Conservation (phyloP, 768 basidiomycete species). For the Lepiota subincarnata region DNA sequence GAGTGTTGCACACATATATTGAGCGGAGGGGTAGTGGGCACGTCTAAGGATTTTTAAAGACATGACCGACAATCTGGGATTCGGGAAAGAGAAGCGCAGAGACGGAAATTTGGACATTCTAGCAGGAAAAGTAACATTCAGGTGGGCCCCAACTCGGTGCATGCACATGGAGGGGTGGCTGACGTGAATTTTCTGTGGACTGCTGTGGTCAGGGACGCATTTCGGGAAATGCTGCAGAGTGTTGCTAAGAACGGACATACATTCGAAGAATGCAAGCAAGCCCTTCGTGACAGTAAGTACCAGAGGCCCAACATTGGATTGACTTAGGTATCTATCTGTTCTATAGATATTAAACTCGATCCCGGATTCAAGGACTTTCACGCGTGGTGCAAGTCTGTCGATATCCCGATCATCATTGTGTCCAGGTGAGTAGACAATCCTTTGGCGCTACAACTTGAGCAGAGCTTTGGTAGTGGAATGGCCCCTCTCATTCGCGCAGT, state of each 20-base stretch:
- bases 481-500: conserved; percentile 90
- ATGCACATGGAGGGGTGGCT: neutral
- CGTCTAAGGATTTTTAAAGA: conserved; percentile 35
- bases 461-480: conserved; percentile 64
- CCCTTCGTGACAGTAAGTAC: conserved; percentile 61
- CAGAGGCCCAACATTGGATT: neutral
- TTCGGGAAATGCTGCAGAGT: conserved; percentile 81
- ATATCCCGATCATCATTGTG: conserved; percentile 89
- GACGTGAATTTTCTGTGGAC: neutral
- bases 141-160: conserved; percentile 34
- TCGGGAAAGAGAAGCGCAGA: conserved; percentile 69
- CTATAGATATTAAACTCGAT: conserved; percentile 78
- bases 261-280: conserved; percentile 82
- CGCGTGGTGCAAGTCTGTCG: conserved; percentile 72
- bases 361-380: conserved; percentile 87
- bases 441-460: neutral
- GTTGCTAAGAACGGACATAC: conserved; percentile 69
- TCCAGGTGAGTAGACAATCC: conserved; percentile 55
- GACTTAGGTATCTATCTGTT: conserved; percentile 6
- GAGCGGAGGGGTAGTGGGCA: neutral
- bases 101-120: conserved; percentile 72
- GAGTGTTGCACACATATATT: conserved; percentile 18
- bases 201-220: conserved; percentile 63
- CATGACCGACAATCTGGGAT: conserved; percentile 88
- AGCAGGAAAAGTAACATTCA: conserved; percentile 63